Base-by-base conservation (phyloP, 441 rosid species). In the Pelargonium cotyledonis region DNA sequence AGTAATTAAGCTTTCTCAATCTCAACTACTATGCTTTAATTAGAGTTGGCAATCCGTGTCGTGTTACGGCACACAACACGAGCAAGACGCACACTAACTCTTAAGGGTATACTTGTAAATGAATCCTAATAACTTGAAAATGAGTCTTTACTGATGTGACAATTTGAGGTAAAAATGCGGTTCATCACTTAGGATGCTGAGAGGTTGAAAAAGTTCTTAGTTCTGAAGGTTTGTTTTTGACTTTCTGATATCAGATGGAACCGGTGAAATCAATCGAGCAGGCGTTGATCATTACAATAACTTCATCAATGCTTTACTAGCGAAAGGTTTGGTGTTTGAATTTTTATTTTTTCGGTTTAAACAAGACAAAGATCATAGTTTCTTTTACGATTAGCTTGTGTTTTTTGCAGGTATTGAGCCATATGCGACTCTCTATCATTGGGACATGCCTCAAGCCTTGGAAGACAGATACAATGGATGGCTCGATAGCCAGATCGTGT, bases 371-470 rank as follows among this genome's bases (percentile, higher is more conserved):
- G 7, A 23, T 55, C 40, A n/a, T 49, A 49, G 57, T n/a, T 49
- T 5, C 57, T 12, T 12, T 49, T 12, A 12, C 15, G 5, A 49
- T 2, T 49, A 2, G 15, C 57, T 12, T 15, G n/a, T 49, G 8
- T 44, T n/a, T 46, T 2, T 46, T 2, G 70, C 79, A 88, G 93
- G 94, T 66, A 83, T 86, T 55, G 83, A 84, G 75, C 94, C 94
- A 6, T 88, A 86, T 67, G 89, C 84, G 65, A 88, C 94, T 3
- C 68, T 88, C 49, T 88, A 86, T 80, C 94, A 88, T 68, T 88
- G 94, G 94, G 94, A 88, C 75, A 87, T 88, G 71, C 94, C 94
- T 71, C 91, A 81, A 8, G 85, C 91, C 60, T 82, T 88, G 65
- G 81, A 81, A 35, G 89, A 88, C 63, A 72, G 71, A 51, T 86